A percentile compares a stretch with the other conserved stretches of the same genome.
Evolutionary conservation across 169 alveolate genomes (phyloP).

Genomic region (Plasmodium falciparum): DNA sequence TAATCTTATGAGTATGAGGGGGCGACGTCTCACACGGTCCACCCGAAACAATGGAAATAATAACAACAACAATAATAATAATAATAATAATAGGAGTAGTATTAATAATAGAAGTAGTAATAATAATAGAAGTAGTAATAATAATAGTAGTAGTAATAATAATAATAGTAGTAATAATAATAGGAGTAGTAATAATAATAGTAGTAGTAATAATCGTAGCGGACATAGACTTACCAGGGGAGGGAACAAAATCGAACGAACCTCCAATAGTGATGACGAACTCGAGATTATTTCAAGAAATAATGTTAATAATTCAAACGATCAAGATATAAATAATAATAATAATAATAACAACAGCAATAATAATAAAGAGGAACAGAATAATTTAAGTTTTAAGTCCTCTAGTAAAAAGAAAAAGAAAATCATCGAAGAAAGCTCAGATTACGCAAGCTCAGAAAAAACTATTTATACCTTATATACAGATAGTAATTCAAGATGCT

Average conservation of each 20-base stretch:
- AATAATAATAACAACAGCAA: neutral
- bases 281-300: too few species aligned
- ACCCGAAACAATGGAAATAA: neutral
- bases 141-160: neutral
- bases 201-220: too few species aligned
- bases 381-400: neutral
- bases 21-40: neutral
- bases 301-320: too few species aligned
- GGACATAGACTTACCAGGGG: too few species aligned
- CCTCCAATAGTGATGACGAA: too few species aligned
- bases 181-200: too few species aligned
- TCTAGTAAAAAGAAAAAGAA: neutral
- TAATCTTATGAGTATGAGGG: too few species aligned
- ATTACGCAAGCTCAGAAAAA: conserved; percentile 35
- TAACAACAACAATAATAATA: neutral
- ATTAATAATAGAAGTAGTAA: neutral
- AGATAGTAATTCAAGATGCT: conserved; percentile 46
- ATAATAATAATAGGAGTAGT: neutral
- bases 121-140: neutral
- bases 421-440: conserved; percentile 66
- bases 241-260: too few species aligned
- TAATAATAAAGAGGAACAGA: neutral
- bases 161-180: neutral
- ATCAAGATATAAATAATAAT: neutral
- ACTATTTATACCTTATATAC: conserved; percentile 47